Evolutionary conservation across 257 asterid genomes (phyloP).

Genomic region (Capsicum chinense): DNA sequence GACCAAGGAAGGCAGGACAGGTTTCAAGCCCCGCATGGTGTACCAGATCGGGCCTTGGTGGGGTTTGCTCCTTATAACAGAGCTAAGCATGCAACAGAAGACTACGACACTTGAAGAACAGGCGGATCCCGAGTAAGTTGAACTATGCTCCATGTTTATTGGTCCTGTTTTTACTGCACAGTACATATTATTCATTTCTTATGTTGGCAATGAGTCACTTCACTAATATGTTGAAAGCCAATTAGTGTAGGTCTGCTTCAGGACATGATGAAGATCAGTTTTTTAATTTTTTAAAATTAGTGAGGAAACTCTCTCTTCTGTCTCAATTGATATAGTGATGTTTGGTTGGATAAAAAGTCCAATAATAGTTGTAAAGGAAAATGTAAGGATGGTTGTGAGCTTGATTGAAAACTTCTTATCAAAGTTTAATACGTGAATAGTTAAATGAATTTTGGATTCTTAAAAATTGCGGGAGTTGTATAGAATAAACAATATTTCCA

Average conservation of each 20-base stretch:
- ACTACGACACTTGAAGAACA: constrained; percentile 67
- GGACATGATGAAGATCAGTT: not conserved
- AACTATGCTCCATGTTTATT: not conserved
- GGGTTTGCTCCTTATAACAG: constrained; percentile 62
- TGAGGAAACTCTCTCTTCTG: not conserved
- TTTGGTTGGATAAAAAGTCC: not conserved
- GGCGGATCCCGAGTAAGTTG: constrained; percentile 81
- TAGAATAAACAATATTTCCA: not conserved
- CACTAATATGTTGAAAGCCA: not conserved
- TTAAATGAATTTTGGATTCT: not conserved
- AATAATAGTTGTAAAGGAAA: not conserved
- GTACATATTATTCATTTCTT: not conserved
- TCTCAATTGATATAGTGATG: not conserved
- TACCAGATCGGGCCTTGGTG: constrained; percentile 57
- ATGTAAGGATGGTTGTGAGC: not conserved
- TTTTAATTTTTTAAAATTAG: not conserved
- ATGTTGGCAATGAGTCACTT: constrained; percentile 19
- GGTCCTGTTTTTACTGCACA: not conserved
- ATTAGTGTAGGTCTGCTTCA: not conserved
- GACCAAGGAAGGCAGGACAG: constrained; percentile 78
- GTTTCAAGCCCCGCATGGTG: constrained; percentile 58
- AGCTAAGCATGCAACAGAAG: constrained; percentile 58
- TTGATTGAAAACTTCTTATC: constrained; percentile 11
- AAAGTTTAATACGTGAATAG: not conserved
- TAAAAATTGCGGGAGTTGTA: not conserved